These are phyloP conservation scores for Pseudonectria foliicola DNA, from an alignment of 2,329 filamentous ascomycete genomes.

Conservation along the genomic window DNA sequence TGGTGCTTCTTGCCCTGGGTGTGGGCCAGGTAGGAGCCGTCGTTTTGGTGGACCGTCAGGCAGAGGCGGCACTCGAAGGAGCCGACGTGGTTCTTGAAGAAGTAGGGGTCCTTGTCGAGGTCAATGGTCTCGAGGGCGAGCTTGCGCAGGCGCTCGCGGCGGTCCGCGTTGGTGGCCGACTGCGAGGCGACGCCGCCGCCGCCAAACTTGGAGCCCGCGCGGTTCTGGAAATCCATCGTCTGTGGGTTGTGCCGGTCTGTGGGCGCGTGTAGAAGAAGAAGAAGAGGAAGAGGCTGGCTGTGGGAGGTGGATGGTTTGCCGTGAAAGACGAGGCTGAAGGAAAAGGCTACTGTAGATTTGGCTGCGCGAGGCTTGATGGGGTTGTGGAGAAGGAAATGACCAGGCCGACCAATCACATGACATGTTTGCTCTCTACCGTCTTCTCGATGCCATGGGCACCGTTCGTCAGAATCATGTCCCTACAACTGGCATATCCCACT, in stretches of 20 bases:
- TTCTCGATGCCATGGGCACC: no score
- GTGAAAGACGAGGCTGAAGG: conserved; percentile 4
- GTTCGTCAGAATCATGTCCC: no score
- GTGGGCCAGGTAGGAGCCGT: conserved; percentile 96
- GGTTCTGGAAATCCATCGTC: conserved; percentile 73
- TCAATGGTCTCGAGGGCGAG: conserved; percentile 98
- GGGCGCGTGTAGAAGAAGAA: background rate
- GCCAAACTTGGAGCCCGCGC: conserved; percentile 94
- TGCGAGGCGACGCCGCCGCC: conserved; percentile 93
- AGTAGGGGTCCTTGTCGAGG: conserved; percentile 98
- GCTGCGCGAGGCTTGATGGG: conserved; percentile 5
- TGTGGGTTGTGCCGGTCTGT: background rate
- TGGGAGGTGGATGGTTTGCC: conserved; percentile 5
- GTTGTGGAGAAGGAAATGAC: conserved; percentile 2
- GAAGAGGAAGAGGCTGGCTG: conserved; percentile 1
- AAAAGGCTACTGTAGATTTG: conserved; percentile 12
- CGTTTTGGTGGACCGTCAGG: conserved; percentile 96
- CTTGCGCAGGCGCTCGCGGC: conserved; percentile 92
- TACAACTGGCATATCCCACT: background rate
- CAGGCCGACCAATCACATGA: conserved; percentile 13
- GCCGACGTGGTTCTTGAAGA: conserved; percentile 99
- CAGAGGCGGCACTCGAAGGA: conserved; percentile 97
- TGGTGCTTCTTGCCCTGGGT: conserved; percentile 99
- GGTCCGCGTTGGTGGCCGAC: conserved; percentile 91
- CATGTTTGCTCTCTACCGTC: no score